A percentile compares a stretch with the other conserved stretches of the same genome.
Evolutionary conservation across 1,284 basidiomycete species (phyloP).

Genomic region (Ganoderma multipileum): DNA sequence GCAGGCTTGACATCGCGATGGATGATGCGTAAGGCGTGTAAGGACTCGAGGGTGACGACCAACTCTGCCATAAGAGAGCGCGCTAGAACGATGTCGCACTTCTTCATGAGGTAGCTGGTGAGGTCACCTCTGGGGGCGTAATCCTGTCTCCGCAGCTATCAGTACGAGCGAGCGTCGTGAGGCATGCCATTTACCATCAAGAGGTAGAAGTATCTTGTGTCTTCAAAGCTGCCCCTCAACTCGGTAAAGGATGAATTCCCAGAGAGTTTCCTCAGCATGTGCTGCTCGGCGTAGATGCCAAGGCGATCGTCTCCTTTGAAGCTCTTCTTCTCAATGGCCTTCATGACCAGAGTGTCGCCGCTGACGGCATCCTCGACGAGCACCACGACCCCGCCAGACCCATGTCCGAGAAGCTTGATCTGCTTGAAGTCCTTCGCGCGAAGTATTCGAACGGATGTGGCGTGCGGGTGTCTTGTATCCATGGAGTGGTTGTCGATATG

Average conservation of each 20-base stretch:
- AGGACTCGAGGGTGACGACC: not conserved
- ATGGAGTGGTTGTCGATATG: not conserved
- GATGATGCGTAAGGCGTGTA: not conserved
- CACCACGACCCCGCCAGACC: not conserved
- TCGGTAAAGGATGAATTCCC: not conserved
- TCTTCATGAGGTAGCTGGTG: conserved; percentile 1
- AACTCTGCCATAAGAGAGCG: not conserved
- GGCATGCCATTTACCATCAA: not conserved
- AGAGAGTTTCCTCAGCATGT: not conserved
- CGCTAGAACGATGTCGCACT: not conserved
- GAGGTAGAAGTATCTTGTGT: not conserved
- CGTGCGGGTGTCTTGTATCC: not conserved
- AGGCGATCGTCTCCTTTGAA: not conserved
- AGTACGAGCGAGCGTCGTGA: not conserved
- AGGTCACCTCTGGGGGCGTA: not conserved
- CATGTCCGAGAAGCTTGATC: not conserved
- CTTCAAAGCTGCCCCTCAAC: not conserved
- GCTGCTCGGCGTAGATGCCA: not conserved
- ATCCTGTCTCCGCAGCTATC: not conserved
- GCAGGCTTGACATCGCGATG: not conserved
- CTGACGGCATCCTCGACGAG: not conserved
- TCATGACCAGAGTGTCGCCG: not conserved
- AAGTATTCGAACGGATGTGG: not conserved
- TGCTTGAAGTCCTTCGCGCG: conserved; percentile 3
- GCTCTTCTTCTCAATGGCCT: not conserved